A percentile compares a stretch with the other conserved stretches of the same genome.
Evolutionary conservation across 495 filamentous ascomycete species (phyloP).

Genomic region (Oidiodendron maius): DNA sequence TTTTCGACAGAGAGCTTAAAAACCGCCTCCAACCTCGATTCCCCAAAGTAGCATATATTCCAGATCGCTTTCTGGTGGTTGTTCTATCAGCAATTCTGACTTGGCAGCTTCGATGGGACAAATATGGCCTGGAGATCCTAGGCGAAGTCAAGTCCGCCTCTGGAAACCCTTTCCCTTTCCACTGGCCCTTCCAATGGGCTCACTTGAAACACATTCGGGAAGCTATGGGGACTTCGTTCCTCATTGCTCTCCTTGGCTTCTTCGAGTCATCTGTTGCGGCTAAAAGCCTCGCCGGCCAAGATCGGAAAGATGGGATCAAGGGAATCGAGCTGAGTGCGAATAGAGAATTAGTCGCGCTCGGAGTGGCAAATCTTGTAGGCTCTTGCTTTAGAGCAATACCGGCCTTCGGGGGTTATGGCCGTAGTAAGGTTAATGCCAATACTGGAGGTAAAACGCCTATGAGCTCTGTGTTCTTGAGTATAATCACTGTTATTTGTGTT

Average conservation of each 20-base stretch:
- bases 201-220: conserved; percentile 79
- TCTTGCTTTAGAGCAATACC: conserved; percentile 87
- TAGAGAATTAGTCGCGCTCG: conserved; percentile 88
- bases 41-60: conserved; percentile 79
- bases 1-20: conserved; percentile 58
- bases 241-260: conserved; percentile 93
- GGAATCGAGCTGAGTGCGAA: conserved; percentile 83
- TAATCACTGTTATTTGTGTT: conserved; percentile 76
- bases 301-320: conserved; percentile 56
- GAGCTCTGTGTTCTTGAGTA: conserved; percentile 75
- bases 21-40: conserved; percentile 73
- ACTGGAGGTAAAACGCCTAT: conserved; percentile 92
- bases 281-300: conserved; percentile 68
- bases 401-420: conserved; percentile 92
- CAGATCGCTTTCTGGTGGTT: conserved; percentile 89
- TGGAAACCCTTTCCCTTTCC: conserved; percentile 66
- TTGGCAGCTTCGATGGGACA: conserved; percentile 74
- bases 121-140: conserved; percentile 73
- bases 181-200: conserved; percentile 73
- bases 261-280: conserved; percentile 98
- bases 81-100: conserved; percentile 78
- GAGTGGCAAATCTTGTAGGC: conserved; percentile 84
- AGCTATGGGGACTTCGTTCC: conserved; percentile 83
- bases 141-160: conserved; percentile 68
- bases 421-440: conserved; percentile 88